These are phyloP conservation scores for Eimeria acervulina DNA, from an alignment of 169 alveolate genomes.

Conservation along the genomic window DNA sequence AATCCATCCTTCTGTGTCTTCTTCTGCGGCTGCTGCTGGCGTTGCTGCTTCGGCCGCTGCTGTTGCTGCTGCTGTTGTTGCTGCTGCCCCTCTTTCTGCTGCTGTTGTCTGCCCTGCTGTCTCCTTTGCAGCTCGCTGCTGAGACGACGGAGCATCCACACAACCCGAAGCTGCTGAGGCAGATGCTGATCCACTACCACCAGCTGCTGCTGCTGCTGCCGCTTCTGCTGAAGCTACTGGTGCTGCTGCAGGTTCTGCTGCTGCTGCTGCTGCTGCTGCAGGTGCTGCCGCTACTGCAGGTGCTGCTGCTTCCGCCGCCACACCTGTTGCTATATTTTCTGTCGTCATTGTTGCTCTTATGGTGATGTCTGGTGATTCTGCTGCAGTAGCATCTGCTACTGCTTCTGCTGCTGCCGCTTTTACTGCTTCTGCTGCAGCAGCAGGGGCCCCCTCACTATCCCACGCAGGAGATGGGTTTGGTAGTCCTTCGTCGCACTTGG, in stretches of 20 bases:
- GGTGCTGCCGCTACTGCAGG: not conserved
- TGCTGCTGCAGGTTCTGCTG: not conserved
- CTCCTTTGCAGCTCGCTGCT: not conserved
- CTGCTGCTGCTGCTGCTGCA: not conserved
- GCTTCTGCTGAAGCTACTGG: not conserved
- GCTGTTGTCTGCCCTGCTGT: not conserved
- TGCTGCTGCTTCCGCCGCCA: not conserved
- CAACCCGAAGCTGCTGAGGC: not conserved
- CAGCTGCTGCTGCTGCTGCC: not conserved
- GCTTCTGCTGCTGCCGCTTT: not conserved
- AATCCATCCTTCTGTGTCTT: conserved; percentile 59
- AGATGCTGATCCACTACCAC: not conserved
- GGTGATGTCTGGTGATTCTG: not conserved
- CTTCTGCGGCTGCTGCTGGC: conserved; percentile 65
- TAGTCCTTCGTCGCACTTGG: not conserved
- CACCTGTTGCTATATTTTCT: not conserved
- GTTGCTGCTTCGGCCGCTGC: conserved; percentile 39
- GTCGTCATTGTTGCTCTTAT: not conserved
- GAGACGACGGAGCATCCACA: not conserved
- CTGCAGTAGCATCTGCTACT: not conserved
- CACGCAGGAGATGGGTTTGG: not conserved
- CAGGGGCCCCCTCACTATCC: not conserved
- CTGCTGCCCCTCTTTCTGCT: conserved; percentile 39
- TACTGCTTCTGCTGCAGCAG: not conserved
- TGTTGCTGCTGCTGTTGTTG: conserved; percentile 29